phyloP scores from a whole-genome alignment of 2,329 filamentous ascomycete species.

The Clonostachys rosea region DNA sequence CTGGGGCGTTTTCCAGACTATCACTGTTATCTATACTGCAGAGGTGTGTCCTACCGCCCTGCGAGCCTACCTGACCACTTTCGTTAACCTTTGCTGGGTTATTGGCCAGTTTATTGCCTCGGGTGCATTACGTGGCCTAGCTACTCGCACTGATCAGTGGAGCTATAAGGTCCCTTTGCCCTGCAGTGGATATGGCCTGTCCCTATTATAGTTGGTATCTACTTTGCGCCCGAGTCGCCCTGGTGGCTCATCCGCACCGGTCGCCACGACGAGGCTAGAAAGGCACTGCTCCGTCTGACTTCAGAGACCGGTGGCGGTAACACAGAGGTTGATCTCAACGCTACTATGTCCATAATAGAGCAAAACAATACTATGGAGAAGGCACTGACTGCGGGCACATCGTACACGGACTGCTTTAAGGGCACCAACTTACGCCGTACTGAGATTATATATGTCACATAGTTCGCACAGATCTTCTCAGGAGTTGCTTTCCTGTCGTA shows the following conservation, averaged over 20 bases:
- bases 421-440: conserved; percentile 38
- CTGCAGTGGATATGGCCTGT: conserved; percentile 37
- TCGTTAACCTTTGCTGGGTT: conserved; percentile 20
- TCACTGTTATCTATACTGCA: conserved; percentile 37
- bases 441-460: conserved; percentile 38
- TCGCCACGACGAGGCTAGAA: conserved; percentile 25
- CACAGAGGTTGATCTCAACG: conserved; percentile 28
- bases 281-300: conserved; percentile 31
- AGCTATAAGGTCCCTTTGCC: conserved; percentile 34
- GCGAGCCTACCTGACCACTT: conserved; percentile 39
- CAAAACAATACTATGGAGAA: conserved; percentile 45
- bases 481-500: conserved; percentile 30
- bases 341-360: conserved; percentile 42
- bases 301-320: conserved; percentile 28
- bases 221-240: conserved; percentile 34
- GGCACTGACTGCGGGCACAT: conserved; percentile 27
- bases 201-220: conserved; percentile 25
- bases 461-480: conserved; percentile 32
- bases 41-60: conserved; percentile 41
- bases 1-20: conserved; percentile 40
- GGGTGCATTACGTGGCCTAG: conserved; percentile 28
- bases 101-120: conserved; percentile 32
- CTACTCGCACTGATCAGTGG: conserved; percentile 25
- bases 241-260: conserved; percentile 35
- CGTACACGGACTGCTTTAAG: conserved; percentile 42